Percentiles rank a stretch among this genome's conserved stretches.
Conservation (phyloP, 2,329 filamentous ascomycete species). For the Fusarium sp. region DNA sequence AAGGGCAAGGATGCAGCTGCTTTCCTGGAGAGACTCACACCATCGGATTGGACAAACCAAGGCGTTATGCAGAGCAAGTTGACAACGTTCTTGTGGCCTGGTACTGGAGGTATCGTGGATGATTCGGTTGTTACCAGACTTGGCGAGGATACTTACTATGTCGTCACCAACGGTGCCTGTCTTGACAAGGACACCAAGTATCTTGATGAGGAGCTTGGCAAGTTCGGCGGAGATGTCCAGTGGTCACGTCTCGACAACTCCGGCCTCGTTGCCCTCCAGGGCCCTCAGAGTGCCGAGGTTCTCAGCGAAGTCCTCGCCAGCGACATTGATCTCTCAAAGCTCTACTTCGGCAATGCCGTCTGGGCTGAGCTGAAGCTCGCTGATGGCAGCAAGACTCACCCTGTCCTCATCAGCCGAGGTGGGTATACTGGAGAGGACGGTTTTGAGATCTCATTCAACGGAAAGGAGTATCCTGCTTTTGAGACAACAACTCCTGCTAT, state of each 20-base stretch:
- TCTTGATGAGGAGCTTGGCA: conserved; percentile 74
- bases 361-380: conserved; percentile 73
- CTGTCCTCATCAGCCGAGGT: conserved; percentile 79
- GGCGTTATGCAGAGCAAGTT: conserved; percentile 78
- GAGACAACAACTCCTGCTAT: conserved; percentile 66
- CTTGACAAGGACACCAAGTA: conserved; percentile 88
- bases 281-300: conserved; percentile 78
- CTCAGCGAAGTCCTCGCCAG: conserved; percentile 71
- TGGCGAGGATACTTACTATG: conserved; percentile 81
- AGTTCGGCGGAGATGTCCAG: conserved; percentile 64
- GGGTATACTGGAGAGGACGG: conserved; percentile 99
- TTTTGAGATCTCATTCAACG: conserved; percentile 88
- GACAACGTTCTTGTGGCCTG: conserved; percentile 83
- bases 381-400: conserved; percentile 57
- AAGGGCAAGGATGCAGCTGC: conserved; percentile 81
- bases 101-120: conserved; percentile 91
- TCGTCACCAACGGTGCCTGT: conserved; percentile 95
- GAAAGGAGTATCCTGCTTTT: conserved; percentile 54
- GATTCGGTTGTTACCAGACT: conserved; percentile 91
- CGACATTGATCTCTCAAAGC: conserved; percentile 67
- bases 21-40: conserved; percentile 88
- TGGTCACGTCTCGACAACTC: conserved; percentile 79
- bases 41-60: conserved; percentile 75
- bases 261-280: conserved; percentile 90
- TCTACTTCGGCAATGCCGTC: conserved; percentile 85